Evolutionary conservation across 1,284 basidiomycete species (phyloP).

Genomic region (Rhizoctonia solani): DNA sequence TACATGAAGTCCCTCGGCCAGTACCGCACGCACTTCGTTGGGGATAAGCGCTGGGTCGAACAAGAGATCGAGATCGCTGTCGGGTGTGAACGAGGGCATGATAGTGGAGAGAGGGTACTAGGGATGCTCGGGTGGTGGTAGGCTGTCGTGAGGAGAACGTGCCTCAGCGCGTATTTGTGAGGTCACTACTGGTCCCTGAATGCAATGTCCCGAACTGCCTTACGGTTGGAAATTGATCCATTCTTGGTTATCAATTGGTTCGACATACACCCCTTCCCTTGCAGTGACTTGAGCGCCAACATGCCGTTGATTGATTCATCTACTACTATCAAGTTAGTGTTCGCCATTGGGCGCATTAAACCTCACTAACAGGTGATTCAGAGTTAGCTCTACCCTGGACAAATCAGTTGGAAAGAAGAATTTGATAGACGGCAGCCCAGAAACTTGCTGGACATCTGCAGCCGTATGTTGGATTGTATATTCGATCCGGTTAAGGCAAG

Average conservation of each 20-base stretch:
- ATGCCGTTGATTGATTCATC: slow-evolving; percentile 49
- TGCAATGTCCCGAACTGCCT: slow-evolving; percentile 18
- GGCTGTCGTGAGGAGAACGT: slow-evolving; percentile 6
- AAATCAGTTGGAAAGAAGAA: slow-evolving; percentile 72
- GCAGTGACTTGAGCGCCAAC: background rate
- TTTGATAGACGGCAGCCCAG: slow-evolving; percentile 69
- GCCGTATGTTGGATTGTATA: slow-evolving; percentile 55
- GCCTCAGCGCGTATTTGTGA: slow-evolving; percentile 8
- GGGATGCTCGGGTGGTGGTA: background rate
- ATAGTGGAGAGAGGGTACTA: background rate
- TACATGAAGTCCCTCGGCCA: slow-evolving; percentile 39
- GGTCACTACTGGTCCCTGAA: background rate
- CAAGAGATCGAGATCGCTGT: slow-evolving; percentile 36
- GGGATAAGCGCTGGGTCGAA: slow-evolving; percentile 39
- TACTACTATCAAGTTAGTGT: slow-evolving; percentile 58
- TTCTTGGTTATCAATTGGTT: too few relatives aligned
- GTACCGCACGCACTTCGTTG: slow-evolving; percentile 26
- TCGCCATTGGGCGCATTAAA: background rate
- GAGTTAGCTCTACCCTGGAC: slow-evolving; percentile 83
- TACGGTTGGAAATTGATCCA: background rate
- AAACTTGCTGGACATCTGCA: slow-evolving; percentile 83
- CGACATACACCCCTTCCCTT: background rate
- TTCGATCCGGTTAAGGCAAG: background rate
- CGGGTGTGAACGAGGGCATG: slow-evolving; percentile 35
- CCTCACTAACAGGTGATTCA: slow-evolving; percentile 43